These are phyloP conservation scores for Neopestalotiopsis clavispora DNA, from an alignment of 2,329 filamentous ascomycete genomes.

Conservation along the genomic window DNA sequence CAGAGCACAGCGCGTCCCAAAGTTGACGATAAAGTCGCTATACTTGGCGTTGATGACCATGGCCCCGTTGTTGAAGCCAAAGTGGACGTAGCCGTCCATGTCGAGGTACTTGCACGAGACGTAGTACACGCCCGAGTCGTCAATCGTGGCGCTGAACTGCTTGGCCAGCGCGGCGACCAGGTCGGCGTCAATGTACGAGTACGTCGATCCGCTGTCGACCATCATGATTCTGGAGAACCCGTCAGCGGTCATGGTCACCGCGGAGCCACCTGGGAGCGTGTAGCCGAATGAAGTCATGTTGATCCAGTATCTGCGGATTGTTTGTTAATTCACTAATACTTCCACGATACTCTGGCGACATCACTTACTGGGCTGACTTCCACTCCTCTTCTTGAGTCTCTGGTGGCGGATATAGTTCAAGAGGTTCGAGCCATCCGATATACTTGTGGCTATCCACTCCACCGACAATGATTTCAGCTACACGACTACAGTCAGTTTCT, in stretches of 20 bases:
- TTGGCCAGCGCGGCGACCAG: slow-evolving; percentile 49
- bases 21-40: slow-evolving; percentile 47
- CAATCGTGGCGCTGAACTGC: slow-evolving; percentile 36
- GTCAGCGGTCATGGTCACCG: slow-evolving; percentile 31
- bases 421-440: slow-evolving; percentile 37
- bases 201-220: slow-evolving; percentile 67
- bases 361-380: slow-evolving; percentile 37
- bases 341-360: too few species aligned
- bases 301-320: slow-evolving; percentile 37
- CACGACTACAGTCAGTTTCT: background rate
- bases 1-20: slow-evolving; percentile 39
- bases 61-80: slow-evolving; percentile 47
- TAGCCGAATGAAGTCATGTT: slow-evolving; percentile 42
- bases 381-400: slow-evolving; percentile 37
- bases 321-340: background rate
- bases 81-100: slow-evolving; percentile 47
- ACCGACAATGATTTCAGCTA: slow-evolving; percentile 48
- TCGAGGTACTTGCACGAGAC: slow-evolving; percentile 46
- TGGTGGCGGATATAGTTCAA: slow-evolving; percentile 41
- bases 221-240: slow-evolving; percentile 49
- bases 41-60: slow-evolving; percentile 48
- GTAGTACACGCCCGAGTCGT: slow-evolving; percentile 30
- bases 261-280: slow-evolving; percentile 31
- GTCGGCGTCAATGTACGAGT: slow-evolving; percentile 65
- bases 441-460: slow-evolving; percentile 52